A percentile compares a stretch with the other conserved stretches of the same genome.
These are phyloP conservation scores for Fusarium gaditjirri DNA, from an alignment of 2,329 filamentous ascomycete genomes.

Conservation along the genomic window DNA sequence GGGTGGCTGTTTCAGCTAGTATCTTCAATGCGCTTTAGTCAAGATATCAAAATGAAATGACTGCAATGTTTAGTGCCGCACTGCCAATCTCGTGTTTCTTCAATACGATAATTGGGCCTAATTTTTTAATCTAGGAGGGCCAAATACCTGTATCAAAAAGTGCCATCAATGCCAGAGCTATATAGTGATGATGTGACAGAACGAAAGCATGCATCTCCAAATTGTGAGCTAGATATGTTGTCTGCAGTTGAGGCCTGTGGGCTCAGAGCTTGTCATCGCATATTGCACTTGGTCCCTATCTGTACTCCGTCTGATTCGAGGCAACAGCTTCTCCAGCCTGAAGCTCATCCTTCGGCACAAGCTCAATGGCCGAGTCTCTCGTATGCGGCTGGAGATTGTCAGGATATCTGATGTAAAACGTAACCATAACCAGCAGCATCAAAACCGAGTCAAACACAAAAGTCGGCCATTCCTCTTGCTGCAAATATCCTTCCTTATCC, in stretches of 20 bases:
- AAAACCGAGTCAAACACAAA: constrained; percentile 21
- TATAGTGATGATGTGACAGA: fast-evolving
- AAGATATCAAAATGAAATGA: too few relatives aligned
- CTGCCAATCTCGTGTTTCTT: too few relatives aligned
- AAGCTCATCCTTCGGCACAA: neutral
- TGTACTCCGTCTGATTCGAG: neutral
- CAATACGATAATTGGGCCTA: too few relatives aligned
- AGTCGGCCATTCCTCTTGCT: constrained; percentile 32
- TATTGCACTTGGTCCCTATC: fast-evolving
- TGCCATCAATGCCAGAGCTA: fast-evolving
- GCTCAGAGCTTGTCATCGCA: neutral
- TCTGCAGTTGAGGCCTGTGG: neutral
- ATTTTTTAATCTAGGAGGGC: too few relatives aligned
- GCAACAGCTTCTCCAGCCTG: fast-evolving
- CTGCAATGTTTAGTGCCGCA: too few relatives aligned
- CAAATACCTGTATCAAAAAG: too few relatives aligned
- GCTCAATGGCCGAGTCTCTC: neutral
- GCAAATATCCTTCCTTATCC: constrained; percentile 19
- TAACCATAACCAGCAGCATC: constrained; percentile 23
- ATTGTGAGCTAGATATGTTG: neutral
- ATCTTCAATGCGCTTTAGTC: too few relatives aligned
- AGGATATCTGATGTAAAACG: constrained; percentile 24
- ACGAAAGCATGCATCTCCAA: neutral
- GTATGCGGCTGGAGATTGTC: neutral
- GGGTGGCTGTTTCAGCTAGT: too few relatives aligned